Base-by-base conservation (phyloP, 495 filamentous ascomycete species). In the Apiosordaria backusii region DNA sequence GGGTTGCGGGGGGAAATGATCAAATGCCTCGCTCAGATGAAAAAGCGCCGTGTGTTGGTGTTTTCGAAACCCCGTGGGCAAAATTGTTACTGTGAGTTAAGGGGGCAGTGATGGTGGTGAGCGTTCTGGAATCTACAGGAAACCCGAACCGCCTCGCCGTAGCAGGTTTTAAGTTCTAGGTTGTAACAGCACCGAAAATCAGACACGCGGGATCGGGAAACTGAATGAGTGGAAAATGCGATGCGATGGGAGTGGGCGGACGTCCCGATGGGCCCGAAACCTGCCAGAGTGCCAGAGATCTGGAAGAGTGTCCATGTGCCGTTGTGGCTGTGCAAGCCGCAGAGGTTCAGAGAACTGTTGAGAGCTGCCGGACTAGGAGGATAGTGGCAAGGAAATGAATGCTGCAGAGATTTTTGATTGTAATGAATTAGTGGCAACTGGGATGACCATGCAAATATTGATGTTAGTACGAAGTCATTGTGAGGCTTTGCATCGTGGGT, bases 401-500 rank as follows among this genome's bases (percentile, higher is more conserved):
- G 10, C 35, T 45, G 35, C 35, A 45, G 35, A 45, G 24, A 27
- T 40, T 60, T 29, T 24, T 4, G 24, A 10, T 40, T 40, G 16
- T 60, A n/a, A 5, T 7, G 25, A 45, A 45, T 45, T 45, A 45
- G 35, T 15, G 35, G 35, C 35, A 45, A 18, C 35, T 18, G 13
- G 35, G 35, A 45, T 45, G 1, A 13, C 35, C 35, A 9, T 45
- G 10, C 35, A n/a, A n/a, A n/a, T n/a, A n/a, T n/a, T n/a, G n/a
- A n/a, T n/a, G n/a, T n/a, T n/a, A n/a, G n/a, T n/a, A n/a, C n/a
- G n/a, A n/a, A n/a, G n/a, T n/a, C n/a, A n/a, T n/a, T n/a, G n/a
- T n/a, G 23, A 64, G 62, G 59, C 65, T 66, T 62, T 57, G 60
- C 35, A 45, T 45, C 35, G 35, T 13, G 35, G 9, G 10, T 18